Evolutionary conservation across 2,329 filamentous ascomycete genomes (phyloP), one percentile per base, ranked within the genome.

Genomic region (Sclerotinia subarctica): DNA sequence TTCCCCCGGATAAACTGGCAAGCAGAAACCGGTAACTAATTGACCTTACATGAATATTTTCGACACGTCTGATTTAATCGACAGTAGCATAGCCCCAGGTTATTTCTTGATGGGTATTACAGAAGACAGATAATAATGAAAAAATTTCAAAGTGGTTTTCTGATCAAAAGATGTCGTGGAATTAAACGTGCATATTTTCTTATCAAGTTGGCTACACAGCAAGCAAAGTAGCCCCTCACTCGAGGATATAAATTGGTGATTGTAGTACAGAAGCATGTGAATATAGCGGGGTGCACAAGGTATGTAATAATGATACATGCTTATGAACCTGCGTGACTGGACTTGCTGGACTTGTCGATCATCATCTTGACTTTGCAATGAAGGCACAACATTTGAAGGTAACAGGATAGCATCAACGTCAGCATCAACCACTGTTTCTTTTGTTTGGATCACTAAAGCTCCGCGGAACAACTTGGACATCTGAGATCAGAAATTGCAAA

Each of bases 31-130:
- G 3, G 29, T 46, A 29, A 29, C 56, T 19, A 6, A 17, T 15
- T 29, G 26, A 47, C 54, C 58, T 11, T 52, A 44, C 46, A 60
- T 21, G 54, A 66, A 66, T 60, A 60, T 44, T 35, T 52, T 60
- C 6, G 64, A 29, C 64, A 46, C 60, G 19, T n/a, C 29, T 56
- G 13, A 17, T 32, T 24, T 10, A 10, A n/a, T 32, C 57, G 26
- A 21, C 29, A 19, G 13, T 49, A 21, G 60, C 54, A 38, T 26
- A 6, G 54, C 60, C 32, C 5, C 60, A 11, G 49, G 46, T 54
- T 64, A 29, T 64, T 64, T 21, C 19, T 42, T 7, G n/a, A 26
- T 4, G 1, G n/a, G 60, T 49, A n/a, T 17, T 35, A 60, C 58
- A 35, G 35, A 32, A 6, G 58, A 32, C 42, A 47, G 49, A n/a